phyloP scores from a whole-genome alignment of 2,329 filamentous ascomycete genomes.

The Botryotinia narcissicola region DNA sequence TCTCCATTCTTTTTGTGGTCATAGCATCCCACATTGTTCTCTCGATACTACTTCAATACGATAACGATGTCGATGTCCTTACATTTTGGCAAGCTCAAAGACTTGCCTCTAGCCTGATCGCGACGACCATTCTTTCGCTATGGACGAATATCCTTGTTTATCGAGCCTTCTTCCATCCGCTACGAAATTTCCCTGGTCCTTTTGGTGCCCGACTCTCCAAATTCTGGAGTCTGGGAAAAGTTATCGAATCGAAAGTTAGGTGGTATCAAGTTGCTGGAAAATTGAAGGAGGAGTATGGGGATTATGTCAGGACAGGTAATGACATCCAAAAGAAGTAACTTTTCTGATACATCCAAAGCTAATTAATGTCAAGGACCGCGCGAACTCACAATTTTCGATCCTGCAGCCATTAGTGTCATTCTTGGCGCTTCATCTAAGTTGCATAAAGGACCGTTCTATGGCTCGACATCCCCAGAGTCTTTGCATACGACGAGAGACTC shows the following conservation, averaged over 20 bases:
- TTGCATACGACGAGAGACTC: slow-evolving; percentile 29
- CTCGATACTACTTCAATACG: neutral
- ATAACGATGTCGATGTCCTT: neutral
- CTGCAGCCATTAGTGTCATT: slow-evolving; percentile 28
- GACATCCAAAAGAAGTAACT: neutral
- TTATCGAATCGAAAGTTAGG: slow-evolving; percentile 16
- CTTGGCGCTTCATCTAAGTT: slow-evolving; percentile 26
- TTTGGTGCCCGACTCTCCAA: slow-evolving; percentile 29
- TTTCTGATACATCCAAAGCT: neutral
- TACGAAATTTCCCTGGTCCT: slow-evolving; percentile 36
- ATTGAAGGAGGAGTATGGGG: slow-evolving; percentile 30
- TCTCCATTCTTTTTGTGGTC: neutral
- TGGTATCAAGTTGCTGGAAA: slow-evolving; percentile 23
- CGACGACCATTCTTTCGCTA: neutral
- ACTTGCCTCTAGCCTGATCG: neutral
- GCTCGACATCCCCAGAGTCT: slow-evolving; percentile 23
- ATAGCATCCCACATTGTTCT: neutral
- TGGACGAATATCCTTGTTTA: slow-evolving; percentile 50
- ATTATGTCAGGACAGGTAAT: slow-evolving; percentile 28
- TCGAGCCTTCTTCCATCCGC: slow-evolving; percentile 47
- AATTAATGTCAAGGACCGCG: slow-evolving; percentile 22
- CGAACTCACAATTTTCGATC: slow-evolving; percentile 27
- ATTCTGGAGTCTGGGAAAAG: slow-evolving; percentile 26
- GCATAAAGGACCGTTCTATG: slow-evolving; percentile 31
- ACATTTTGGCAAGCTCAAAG: neutral